Evolutionary conservation across 2,329 filamentous ascomycete species (phyloP), one percentile per base, ranked within the genome.

Genomic region (Alternaria angustiovoidea): DNA sequence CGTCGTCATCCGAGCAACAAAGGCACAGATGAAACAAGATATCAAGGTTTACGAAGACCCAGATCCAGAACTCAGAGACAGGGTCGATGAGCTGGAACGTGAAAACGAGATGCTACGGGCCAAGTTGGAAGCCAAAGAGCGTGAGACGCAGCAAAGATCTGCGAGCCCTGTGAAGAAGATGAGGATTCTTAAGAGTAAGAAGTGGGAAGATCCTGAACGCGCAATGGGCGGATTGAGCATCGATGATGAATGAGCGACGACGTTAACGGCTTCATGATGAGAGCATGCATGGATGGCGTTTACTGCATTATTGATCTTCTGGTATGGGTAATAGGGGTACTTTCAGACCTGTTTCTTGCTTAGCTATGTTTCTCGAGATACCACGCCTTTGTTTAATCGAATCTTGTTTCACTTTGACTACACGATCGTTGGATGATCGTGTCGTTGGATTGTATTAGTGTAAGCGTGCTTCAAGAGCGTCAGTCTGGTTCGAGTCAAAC

Each of bases 1-100:
- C 60, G 85, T 93, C 22, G 80, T 91, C 34, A 85, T 88, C 56
- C 82, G 86, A 53, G 85, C 85, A 84, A 69, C 79, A 78, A 64
- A 81, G 54, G 75, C 75, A 9, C 72, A 76, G 63, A 71, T 75
- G 70, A 67, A 60, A 43, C 63, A 68, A 78, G 77, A 81, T 76
- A 67, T 80, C 41, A 73, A 77, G 47, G 72, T 83, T 7, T 80
- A 78, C 52, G 82, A 82, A 61, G 81, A 83, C 58, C 70, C 67
- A 1, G 76, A 78, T 32, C 72, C 70, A n/a, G 72, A 70, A 59
- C 63, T 84, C 42, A 71, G 70, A 56, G 74, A 77, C 26, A 67
- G 75, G 38, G 54, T 79, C 1, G 71, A 73, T 16, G 79, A 80
- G 65, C 57, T 84, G 57, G 80, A 83, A 60, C 72, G 79, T 8